Percentiles rank a stretch among this genome's conserved stretches.
phyloP scores from a whole-genome alignment of 805 yeast genomes.

The Barnettozyma sucrosica region DNA sequence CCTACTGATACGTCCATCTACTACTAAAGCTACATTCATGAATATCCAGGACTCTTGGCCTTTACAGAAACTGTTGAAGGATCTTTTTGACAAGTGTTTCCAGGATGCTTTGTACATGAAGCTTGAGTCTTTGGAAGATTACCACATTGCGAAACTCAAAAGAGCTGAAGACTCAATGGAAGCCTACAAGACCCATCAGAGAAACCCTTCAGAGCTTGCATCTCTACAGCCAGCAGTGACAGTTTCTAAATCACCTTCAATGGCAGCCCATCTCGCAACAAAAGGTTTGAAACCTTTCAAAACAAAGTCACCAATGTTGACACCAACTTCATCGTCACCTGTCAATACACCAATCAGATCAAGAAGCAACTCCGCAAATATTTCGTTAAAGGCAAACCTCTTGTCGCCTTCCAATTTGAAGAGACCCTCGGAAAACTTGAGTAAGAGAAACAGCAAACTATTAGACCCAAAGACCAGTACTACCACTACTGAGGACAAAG shows the following conservation, averaged over 20 bases:
- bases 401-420: slow-evolving; percentile 8
- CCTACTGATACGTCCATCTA: slow-evolving; percentile 22
- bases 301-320: slow-evolving; percentile 20
- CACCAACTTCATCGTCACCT: slow-evolving; percentile 14
- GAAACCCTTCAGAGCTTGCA: slow-evolving; percentile 4
- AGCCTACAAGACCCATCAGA: slow-evolving; percentile 9
- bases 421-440: slow-evolving; percentile 19
- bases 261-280: slow-evolving; percentile 5
- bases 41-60: slow-evolving; percentile 9
- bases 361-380: slow-evolving; percentile 12
- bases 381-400: slow-evolving; percentile 4
- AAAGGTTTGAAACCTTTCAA: slow-evolving; percentile 22
- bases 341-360: slow-evolving; percentile 18
- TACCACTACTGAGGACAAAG: not conserved
- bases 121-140: slow-evolving; percentile 14
- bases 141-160: slow-evolving; percentile 13
- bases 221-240: slow-evolving; percentile 1
- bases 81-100: slow-evolving; percentile 11
- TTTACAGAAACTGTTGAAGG: slow-evolving; percentile 10
- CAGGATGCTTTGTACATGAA: slow-evolving; percentile 11
- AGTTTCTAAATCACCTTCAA: not conserved
- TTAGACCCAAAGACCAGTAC: not conserved
- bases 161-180: slow-evolving; percentile 16
- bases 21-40: slow-evolving; percentile 8
- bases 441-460: slow-evolving; percentile 17